Base-by-base conservation (phyloP, 2,329 filamentous ascomycete genomes). In the Sporothrix curviconia region DNA sequence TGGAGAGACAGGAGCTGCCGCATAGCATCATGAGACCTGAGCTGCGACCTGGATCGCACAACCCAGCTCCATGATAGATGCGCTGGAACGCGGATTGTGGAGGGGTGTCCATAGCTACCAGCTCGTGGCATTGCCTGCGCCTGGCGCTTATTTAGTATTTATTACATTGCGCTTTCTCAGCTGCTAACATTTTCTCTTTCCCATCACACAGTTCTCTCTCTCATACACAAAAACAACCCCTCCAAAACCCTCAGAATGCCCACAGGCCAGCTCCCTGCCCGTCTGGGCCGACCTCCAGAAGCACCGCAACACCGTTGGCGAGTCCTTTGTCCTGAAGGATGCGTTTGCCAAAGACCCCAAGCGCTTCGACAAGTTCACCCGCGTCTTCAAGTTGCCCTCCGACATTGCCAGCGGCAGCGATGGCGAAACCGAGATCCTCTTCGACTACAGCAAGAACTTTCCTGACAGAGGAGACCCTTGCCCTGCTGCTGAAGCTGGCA, bases 371-470 rank as follows among this genome's bases (percentile, higher is more conserved):
- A 95, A 94, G 76, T 92, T 96, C 78, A 89, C 85, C 71, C 89
- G 86, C 72, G 90, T 83, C 68, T 96, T 97, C 75, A 78, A 82
- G 66, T 91, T 95, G 74, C 78, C 85, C 30, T 92, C 90, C 74
- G 73, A 82, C 55, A 86, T 88, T 65, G 89, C 95, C 68, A 68
- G 68, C 61, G 64, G 46, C n/a, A n/a, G n/a, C 54, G 59, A 64
- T 55, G 63, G 64, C 61, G 81, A 81, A 68, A 86, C 84, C 65
- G 90, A 96, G 64, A 94, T 95, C 68, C 83, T 99, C 63, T 99
- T 97, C 75, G 94, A 99, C 76, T 99, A 96, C 78, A 94, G 88
- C 79, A 99, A 99, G 85, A 99, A 99, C 83, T 92, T 99, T 74
- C n/a, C 74, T 97, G 67, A 94, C 88, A 61, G 89, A 96, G 66